A percentile compares a stretch with the other conserved stretches of the same genome.
Conservation (phyloP, 306 rosid species). For the Oemleria cerasiformis region DNA sequence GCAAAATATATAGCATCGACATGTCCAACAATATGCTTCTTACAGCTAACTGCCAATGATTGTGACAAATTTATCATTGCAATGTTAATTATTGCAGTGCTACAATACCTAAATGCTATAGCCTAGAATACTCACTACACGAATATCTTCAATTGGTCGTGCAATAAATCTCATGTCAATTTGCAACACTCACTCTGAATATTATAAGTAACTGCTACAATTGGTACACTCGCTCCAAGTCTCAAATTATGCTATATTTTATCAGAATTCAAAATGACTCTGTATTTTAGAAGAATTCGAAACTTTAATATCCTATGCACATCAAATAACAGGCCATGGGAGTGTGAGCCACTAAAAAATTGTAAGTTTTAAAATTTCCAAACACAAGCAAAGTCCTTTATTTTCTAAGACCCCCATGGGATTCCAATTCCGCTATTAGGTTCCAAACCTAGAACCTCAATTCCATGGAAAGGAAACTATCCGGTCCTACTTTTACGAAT, state of each 20-base stretch:
- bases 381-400: background rate
- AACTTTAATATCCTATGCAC: background rate
- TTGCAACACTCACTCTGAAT: background rate
- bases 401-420: background rate
- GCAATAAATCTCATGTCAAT: background rate
- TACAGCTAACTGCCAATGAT: background rate
- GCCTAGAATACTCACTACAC: no score
- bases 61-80: background rate
- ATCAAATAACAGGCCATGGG: background rate
- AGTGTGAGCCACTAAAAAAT: background rate
- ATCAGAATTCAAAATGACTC: background rate
- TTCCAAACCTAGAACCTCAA: background rate
- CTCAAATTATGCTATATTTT: background rate
- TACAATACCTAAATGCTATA: background rate
- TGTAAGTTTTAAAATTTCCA: background rate
- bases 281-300: background rate
- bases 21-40: background rate
- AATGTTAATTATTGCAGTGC: background rate
- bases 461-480: background rate
- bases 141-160: background rate
- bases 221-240: background rate
- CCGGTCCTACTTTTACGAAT: background rate
- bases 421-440: background rate
- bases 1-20: background rate
- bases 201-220: no score